Evolutionary conservation across 768 basidiomycete species (phyloP), one percentile per base, ranked within the genome.

Genomic region (Lactarius indigo): DNA sequence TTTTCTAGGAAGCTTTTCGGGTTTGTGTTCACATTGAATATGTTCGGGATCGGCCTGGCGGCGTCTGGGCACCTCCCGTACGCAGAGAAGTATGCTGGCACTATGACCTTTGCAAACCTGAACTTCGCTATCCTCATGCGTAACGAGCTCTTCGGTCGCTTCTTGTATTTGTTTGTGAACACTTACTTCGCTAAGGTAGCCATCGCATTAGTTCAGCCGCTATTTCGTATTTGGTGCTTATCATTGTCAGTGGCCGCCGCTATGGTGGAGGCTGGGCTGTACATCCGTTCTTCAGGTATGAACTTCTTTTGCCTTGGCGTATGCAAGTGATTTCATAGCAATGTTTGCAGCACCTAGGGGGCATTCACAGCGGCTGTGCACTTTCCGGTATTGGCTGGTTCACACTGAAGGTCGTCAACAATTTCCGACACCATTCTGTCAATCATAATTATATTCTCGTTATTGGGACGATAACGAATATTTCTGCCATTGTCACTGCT

Each of bases 71-170:
- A 82, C 60, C 93, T 88, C 87, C 79, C 81, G 23, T 94, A 94
- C 72, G 85, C 90, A 5, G 77, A 79, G 20, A 75, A 79, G 62
- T 89, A 88, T 71, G 83, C 87, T 18, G 87, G 89, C 70, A 89
- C 89, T 12, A 81, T 91, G 64, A 87, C 89, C 10, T 79, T 89
- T 6, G 92, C 89, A 0, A 94, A 94, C 71, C 75, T 94, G 57
- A 84, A 87, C 69, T 77, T 84, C 30, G 85, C 90, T 6, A 86
- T 93, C 64, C 80, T 94, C 26, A 85, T 91, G 80, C 83, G 92
- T 28, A 94, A 94, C 71, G 92, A 94, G 70, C 79, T 92, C 1
- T 93, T 93, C 68, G 89, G 90, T 10, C 87, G 92, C n/a, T 75
- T 86, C 41, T 72, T 94, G 17, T 94, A 92, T 73, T 75, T 87